Evolutionary conservation across 148 eudicot species (phyloP).

Genomic region (Vaccinium corymbosum): DNA sequence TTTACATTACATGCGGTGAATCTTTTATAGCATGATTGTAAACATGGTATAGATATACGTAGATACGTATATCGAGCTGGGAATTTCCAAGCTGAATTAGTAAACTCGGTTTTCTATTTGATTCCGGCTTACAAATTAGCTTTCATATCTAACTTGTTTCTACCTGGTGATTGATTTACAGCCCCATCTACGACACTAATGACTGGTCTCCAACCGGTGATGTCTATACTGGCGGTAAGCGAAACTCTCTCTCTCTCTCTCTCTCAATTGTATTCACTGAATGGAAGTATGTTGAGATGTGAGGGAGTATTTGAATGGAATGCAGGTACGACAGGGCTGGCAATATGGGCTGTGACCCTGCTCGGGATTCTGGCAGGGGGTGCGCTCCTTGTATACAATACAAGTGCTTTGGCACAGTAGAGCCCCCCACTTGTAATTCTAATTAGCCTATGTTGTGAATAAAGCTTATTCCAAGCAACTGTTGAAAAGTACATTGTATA

Average conservation of each 20-base stretch:
- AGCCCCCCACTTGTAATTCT: not conserved
- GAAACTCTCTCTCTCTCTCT: not conserved
- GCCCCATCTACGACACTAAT: conserved; percentile 67
- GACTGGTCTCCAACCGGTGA: conserved; percentile 89
- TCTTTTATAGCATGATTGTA: not conserved
- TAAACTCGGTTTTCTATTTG: not conserved
- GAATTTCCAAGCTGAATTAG: not conserved
- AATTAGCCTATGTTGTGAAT: not conserved
- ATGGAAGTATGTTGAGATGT: not conserved
- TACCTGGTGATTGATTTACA: conserved; percentile 29
- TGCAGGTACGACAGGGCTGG: conserved; percentile 73
- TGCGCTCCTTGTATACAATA: conserved; percentile 89
- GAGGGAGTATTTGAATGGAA: not conserved
- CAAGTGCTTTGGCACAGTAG: conserved; percentile 79
- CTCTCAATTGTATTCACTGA: not conserved
- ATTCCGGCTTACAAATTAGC: not conserved
- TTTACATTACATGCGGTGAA: not conserved
- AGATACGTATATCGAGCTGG: not conserved
- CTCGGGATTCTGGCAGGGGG: conserved; percentile 86
- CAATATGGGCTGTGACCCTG: conserved; percentile 85
- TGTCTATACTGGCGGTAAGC: conserved; percentile 75
- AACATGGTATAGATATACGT: not conserved
- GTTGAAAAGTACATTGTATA: not conserved
- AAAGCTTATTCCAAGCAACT: not conserved
- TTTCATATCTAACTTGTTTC: not conserved